Base-by-base conservation (phyloP, 1,284 basidiomycete species). In the Acaromyces ingoldii region DNA sequence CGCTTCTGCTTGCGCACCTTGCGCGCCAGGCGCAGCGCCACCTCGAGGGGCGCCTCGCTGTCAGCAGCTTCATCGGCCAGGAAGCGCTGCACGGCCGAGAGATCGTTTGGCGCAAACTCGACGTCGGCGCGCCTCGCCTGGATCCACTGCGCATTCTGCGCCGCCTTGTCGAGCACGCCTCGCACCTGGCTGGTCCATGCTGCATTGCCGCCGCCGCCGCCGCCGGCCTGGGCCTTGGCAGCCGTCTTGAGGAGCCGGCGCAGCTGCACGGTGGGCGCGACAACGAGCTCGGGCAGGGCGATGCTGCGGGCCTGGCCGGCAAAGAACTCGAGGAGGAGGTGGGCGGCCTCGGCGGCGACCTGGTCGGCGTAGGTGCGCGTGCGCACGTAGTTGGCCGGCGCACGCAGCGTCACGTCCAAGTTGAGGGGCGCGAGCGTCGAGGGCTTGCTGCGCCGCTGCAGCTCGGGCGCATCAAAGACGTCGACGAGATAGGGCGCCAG, bases 371-470 rank as follows among this genome's bases (percentile, higher is more conserved):
- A 92, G 28, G 93, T 83, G 15, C 87, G 83, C 1, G 93, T 97
- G 68, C 87, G 88, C 51, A 88, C 79, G 76, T 98, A 96, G 59
- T 89, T 84, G 39, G 87, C 85, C 0, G 93, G 91, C 15, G 86
- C 85, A 30, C 91, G 87, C 69, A 99, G 88, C 56, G 85, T 82
- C 34, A 86, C 85, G 49, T 91, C 88, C 57, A 96, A 82, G 77
- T 96, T 90, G 41, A 98, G 81, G 0, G 92, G 89, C 53, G 86
- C 85, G 31, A 96, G 80, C 0, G 91, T 92, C n/a, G 88, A 87
- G 39, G 88, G 80, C 75, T 91, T 96, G 28, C 85, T 83, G 63
- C 85, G 85, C n/a, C 83, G 81, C 6, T 84, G 81, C 65, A 97
- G 84, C 61, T 82, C 81, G 48, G 84, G 82, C 19, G 88, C 83